Evolutionary conservation across 2,329 filamentous ascomycete species (phyloP), one percentile per base, ranked within the genome.

Genomic region (Aurifilum marmelostoma): DNA sequence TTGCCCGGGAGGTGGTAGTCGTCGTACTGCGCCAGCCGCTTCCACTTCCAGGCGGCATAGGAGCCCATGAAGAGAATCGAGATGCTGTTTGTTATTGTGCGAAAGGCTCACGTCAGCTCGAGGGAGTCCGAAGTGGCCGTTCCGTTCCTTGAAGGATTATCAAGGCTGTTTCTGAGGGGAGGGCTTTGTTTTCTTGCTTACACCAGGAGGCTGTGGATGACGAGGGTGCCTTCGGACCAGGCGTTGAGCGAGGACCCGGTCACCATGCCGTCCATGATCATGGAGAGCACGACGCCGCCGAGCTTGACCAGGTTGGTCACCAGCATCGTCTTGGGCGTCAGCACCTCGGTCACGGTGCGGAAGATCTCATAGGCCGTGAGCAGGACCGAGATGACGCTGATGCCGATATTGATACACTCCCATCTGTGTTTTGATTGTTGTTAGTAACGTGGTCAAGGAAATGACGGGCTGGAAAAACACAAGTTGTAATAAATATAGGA

Each of bases 261-360:
- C n/a, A 87, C 80, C 47, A 85, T 80, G 34, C 86, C 76, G 69
- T 88, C 85, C 34, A 88, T 78, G 1, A 78, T 83, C 32, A 88
- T 77, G 34, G 85, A 83, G 47, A 80, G 81, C 8, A 78, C 72
- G 0, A 84, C 80, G 27, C 85, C 81, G 0, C 81, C 79, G 58
- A 84, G 71, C 72, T 87, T 88, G 73, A 88, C 72, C 68, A 83
- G 75, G 69, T 86, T 83, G 24, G 82, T 83, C 71, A 84, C 83
- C 3, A 88, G 76, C 79, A 88, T 82, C 6, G 82, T 83, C 76
- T 85, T 83, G 2, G 86, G 86, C 14, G 86, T 88, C 66, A 88
- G 75, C 0, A 82, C 80, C 75, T 87, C 84, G 39, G 81, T 78
- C 62, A 81, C 79, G 68, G 80, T 83, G 72, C 79, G 82, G 58